Conservation (phyloP, 164 flowering plant genomes). For the Taxillus chinensis region DNA sequence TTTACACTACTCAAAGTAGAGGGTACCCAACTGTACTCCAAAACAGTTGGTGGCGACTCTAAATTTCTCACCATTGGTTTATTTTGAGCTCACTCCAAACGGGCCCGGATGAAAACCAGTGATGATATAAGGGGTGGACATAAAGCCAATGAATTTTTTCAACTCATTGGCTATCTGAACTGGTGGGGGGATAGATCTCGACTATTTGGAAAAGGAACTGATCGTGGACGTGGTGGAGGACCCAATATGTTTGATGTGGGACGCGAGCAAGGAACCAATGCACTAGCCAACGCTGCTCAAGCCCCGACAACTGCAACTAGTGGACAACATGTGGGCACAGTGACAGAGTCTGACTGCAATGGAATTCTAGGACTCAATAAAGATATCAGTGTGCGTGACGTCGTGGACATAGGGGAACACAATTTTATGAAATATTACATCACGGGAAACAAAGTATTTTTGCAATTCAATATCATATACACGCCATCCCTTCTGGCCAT, state of each 20-base stretch:
- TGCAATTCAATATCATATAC: not conserved
- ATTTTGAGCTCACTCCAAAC: too few species aligned
- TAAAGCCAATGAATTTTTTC: not conserved
- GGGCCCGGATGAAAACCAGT: too few species aligned
- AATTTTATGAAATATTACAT: not conserved
- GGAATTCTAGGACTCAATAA: not conserved
- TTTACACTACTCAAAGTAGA: too few species aligned
- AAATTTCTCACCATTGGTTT: too few species aligned
- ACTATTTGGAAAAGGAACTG: not conserved
- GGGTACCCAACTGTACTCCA: too few species aligned
- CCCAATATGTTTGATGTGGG: too few species aligned
- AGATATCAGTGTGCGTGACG: not conserved
- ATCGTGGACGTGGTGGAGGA: not conserved
- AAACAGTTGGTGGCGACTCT: too few species aligned
- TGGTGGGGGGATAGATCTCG: constrained; percentile 1
- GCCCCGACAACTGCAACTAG: not conserved
- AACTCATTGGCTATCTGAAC: not conserved
- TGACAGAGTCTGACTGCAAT: not conserved
- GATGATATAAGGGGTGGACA: not conserved
- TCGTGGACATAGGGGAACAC: not conserved
- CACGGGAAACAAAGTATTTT: not conserved
- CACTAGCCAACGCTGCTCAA: too few species aligned
- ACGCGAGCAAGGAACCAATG: not conserved
- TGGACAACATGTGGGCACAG: not conserved
- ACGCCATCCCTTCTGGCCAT: not conserved